Conservation (phyloP, 345 rosid genomes). For the Eucalyptus marginata region DNA sequence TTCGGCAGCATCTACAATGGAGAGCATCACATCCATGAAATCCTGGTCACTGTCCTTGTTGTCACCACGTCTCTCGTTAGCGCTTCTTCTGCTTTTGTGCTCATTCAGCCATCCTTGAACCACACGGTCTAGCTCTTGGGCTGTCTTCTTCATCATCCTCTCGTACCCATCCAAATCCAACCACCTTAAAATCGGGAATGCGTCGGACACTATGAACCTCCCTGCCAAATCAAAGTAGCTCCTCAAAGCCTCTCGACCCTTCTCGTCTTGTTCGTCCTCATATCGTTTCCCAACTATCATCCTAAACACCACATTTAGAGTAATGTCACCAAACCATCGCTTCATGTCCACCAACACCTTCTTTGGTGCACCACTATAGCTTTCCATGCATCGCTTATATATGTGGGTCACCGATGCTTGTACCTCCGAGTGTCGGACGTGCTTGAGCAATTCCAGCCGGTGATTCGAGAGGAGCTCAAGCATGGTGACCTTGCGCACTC, state of each 20-base stretch:
- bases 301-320: slow-evolving; percentile 8
- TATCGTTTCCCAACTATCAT: slow-evolving; percentile 14
- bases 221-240: slow-evolving; percentile 2
- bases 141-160: slow-evolving; percentile 9
- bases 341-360: slow-evolving; percentile 6
- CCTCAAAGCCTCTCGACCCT: neutral
- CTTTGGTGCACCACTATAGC: neutral
- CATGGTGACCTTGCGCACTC: slow-evolving; percentile 13
- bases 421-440: slow-evolving; percentile 11
- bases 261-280: neutral
- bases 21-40: slow-evolving; percentile 18
- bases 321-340: slow-evolving; percentile 10
- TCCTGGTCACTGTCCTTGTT: neutral
- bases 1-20: neutral
- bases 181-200: slow-evolving; percentile 18
- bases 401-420: neutral
- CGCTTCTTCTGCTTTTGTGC: neutral
- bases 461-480: slow-evolving; percentile 17
- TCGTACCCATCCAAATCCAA: slow-evolving; percentile 16
- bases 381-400: neutral
- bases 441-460: slow-evolving; percentile 12
- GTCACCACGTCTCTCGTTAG: neutral
- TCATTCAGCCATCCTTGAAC: slow-evolving; percentile 7
- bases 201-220: slow-evolving; percentile 4
- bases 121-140: slow-evolving; percentile 2